Evolutionary conservation across 345 rosid genomes (phyloP).

Genomic region (Fremontodendron californicum): DNA sequence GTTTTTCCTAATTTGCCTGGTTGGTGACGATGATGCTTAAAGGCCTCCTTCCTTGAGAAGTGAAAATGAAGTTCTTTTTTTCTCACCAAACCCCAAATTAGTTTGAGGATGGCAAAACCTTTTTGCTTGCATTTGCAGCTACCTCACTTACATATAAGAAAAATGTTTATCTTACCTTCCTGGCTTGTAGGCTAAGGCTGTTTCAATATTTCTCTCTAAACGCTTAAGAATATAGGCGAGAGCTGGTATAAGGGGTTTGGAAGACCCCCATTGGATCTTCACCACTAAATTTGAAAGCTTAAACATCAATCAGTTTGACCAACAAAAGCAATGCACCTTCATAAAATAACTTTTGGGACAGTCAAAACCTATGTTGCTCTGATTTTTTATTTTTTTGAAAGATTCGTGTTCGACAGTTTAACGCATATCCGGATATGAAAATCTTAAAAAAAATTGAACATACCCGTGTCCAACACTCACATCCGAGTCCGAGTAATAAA

Average conservation of each 20-base stretch:
- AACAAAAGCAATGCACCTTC: background rate
- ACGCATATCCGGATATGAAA: too few relatives aligned
- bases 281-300: background rate
- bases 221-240: background rate
- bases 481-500: too few relatives aligned
- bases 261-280: background rate
- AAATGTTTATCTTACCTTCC: slow-evolving; percentile 47
- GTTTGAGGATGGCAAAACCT: slow-evolving; percentile 26
- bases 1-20: slow-evolving; percentile 12
- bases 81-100: slow-evolving; percentile 33
- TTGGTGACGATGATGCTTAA: slow-evolving; percentile 21
- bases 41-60: slow-evolving; percentile 19
- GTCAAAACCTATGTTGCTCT: too few relatives aligned
- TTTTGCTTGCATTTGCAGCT: slow-evolving; percentile 49
- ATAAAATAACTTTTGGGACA: too few relatives aligned
- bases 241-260: background rate
- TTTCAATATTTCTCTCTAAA: background rate
- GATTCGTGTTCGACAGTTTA: too few relatives aligned
- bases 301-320: slow-evolving; percentile 6
- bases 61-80: slow-evolving; percentile 24
- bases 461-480: too few relatives aligned
- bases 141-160: slow-evolving; percentile 11
- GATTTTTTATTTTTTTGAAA: too few relatives aligned
- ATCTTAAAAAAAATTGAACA: too few relatives aligned
- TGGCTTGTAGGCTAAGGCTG: slow-evolving; percentile 39